Percentiles rank a stretch among this genome's conserved stretches.
These are phyloP conservation scores for Mycothermus thermophilus DNA, from an alignment of 495 filamentous ascomycete species.

Conservation along the genomic window DNA sequence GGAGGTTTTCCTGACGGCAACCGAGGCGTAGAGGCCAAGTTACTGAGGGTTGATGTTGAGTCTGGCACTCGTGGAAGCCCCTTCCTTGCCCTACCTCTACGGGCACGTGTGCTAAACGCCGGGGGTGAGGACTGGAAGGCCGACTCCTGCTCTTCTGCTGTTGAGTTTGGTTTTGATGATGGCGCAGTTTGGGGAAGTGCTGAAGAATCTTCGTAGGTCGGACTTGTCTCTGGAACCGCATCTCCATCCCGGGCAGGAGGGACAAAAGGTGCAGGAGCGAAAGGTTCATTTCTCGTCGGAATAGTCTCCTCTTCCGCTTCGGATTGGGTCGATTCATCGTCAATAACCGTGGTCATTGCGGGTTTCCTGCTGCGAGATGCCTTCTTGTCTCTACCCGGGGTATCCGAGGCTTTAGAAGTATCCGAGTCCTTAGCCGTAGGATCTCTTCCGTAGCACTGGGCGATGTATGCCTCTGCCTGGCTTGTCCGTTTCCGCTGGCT, in stretches of 20 bases:
- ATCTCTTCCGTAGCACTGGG: conserved; percentile 8
- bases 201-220: conserved; percentile 5
- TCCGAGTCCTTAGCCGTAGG: conserved; percentile 5
- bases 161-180: conserved; percentile 1
- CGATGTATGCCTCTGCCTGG: conserved; percentile 11
- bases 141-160: no score
- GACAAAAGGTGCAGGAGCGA: no score
- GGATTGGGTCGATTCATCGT: conserved; percentile 14
- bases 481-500: conserved; percentile 13
- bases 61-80: conserved; percentile 3
- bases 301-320: conserved; percentile 8
- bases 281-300: no score
- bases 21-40: conserved; percentile 22
- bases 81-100: conserved; percentile 4
- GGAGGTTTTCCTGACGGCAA: conserved; percentile 19
- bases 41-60: conserved; percentile 21
- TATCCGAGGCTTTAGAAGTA: conserved; percentile 20
- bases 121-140: conserved; percentile 19
- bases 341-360: neutral
- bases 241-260: no score
- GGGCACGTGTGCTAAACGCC: conserved; percentile 12
- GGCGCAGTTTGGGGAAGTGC: neutral
- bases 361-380: neutral
- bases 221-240: conserved; percentile 30
- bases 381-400: conserved; percentile 24